A percentile compares a stretch with the other conserved stretches of the same genome.
These are phyloP conservation scores for Echeveria elegans DNA, from an alignment of 164 flowering plant genomes.

Conservation along the genomic window DNA sequence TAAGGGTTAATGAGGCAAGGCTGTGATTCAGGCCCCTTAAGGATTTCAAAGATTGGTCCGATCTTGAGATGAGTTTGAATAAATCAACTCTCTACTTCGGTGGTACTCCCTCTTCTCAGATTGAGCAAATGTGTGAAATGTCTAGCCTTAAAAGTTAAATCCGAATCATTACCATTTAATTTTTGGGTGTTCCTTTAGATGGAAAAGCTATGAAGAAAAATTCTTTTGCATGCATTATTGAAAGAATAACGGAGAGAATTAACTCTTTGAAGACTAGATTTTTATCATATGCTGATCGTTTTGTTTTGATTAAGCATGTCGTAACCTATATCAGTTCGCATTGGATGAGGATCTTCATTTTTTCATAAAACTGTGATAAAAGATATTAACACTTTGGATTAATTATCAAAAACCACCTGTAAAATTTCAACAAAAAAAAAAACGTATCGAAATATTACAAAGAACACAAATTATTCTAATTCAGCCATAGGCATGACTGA, in stretches of 20 bases:
- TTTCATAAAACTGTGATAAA: background rate
- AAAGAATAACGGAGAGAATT: background rate
- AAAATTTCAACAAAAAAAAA: too few species aligned
- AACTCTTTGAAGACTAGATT: background rate
- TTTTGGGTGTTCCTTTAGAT: background rate
- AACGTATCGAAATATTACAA: too few species aligned
- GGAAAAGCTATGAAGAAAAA: background rate
- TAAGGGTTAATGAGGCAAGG: too few species aligned
- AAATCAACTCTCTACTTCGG: background rate
- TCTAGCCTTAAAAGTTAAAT: too few species aligned
- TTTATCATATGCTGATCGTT: background rate
- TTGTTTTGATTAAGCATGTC: background rate
- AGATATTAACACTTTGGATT: too few species aligned
- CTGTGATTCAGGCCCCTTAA: too few species aligned
- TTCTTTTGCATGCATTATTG: background rate
- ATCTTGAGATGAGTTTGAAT: too few species aligned
- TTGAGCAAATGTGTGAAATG: background rate
- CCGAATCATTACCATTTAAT: background rate
- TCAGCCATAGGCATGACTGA: too few species aligned
- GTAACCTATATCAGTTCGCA: background rate
- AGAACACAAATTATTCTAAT: too few species aligned
- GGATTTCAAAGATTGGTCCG: too few species aligned
- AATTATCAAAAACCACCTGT: too few species aligned
- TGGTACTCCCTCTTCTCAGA: background rate
- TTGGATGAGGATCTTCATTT: background rate